Evolutionary conservation across 2,329 filamentous ascomycete genomes (phyloP), one percentile per base, ranked within the genome.

Genomic region (Fusarium tricinctum): DNA sequence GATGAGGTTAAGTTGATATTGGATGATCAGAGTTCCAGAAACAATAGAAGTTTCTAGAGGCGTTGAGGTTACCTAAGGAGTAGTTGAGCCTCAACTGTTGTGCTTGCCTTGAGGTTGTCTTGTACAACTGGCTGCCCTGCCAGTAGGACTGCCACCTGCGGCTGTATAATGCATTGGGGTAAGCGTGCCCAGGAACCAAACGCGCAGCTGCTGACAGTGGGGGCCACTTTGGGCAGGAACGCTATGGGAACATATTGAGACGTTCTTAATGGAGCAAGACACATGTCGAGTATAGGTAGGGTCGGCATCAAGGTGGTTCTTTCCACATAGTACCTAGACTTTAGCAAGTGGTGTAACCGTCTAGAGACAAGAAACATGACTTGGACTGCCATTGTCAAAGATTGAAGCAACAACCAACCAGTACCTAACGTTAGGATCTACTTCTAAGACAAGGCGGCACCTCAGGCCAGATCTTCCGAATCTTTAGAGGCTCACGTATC

Each of bases 11-110:
- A 15, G 33, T 35, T 13, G 9, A 35, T 35, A 35, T 35, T 26
- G 17, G 17, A 46, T 23, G 14, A 28, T 35, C n/a, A 46, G 8
- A 50, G 56, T 61, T 61, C 54, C 23, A 47, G 50, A 61, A 65
- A 26, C 23, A 49, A 51, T 54, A 33, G 28, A 60, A 65, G 17
- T 22, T 20, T 57, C 13, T 35, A 35, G 38, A 49, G 44, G n/a
- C 15, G 38, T 53, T 40, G 30, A 38, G n/a, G 35, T n/a, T 38
- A 35, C 32, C 32, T 32, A 38, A 39, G 26, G 26, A 46, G 26
- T n/a, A 44, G 55, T 65, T 43, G 61, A 65, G 52, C 46, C 52
- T 60, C 51, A 58, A 40, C 44, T 63, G 23, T 22, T 38, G 17
- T 45, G 19, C 40, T 40, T 33, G 42, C 20, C 28, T 42, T 52